Base-by-base conservation (phyloP, 768 basidiomycete species). In the Rhodocollybia butyracea region DNA sequence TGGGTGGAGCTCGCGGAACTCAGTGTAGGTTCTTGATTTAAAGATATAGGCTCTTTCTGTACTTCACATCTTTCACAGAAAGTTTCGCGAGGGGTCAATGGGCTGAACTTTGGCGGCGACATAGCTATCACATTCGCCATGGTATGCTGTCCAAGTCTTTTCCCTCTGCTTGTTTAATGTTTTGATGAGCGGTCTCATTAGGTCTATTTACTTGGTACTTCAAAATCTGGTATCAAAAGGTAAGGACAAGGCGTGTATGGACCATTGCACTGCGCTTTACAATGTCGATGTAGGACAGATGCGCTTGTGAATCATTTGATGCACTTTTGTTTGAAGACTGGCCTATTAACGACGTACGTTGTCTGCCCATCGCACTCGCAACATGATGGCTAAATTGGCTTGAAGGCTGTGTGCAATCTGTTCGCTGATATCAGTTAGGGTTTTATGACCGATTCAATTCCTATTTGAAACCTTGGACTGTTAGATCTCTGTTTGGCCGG, bases 401-500 rank as follows among this genome's bases (percentile, higher is more conserved):
- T 27, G n/a, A 29, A 54, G 53, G 11, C 1, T 54, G 7, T 32
- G 43, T 27, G 53, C 53, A 12, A 38, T 54, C 15, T 22, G 34
- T 11, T 54, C 53, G 8, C 27, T 54, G 19, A 46, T 54, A 11
- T 54, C 53, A 34, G 53, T 50, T 10, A 21, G 47, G 13, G 12
- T 46, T 26, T 19, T 10, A 8, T 24, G n/a, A n/a, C n/a, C n/a
- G n/a, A n/a, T n/a, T n/a, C n/a, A n/a, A n/a, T n/a, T n/a, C n/a
- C n/a, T n/a, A n/a, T n/a, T n/a, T n/a, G n/a, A n/a, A n/a, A n/a
- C n/a, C n/a, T n/a, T n/a, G n/a, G n/a, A n/a, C n/a, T n/a, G n/a
- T n/a, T 41, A 53, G 51, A 53, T 53, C 26, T 53, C 51, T 15
- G 5, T 42, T 17, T 53, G 51, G 51, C 51, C 51, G 26, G 15